A percentile compares a stretch with the other conserved stretches of the same genome.
phyloP scores from a whole-genome alignment of 2,329 filamentous ascomycete genomes.

The Trichoderma sp. region DNA sequence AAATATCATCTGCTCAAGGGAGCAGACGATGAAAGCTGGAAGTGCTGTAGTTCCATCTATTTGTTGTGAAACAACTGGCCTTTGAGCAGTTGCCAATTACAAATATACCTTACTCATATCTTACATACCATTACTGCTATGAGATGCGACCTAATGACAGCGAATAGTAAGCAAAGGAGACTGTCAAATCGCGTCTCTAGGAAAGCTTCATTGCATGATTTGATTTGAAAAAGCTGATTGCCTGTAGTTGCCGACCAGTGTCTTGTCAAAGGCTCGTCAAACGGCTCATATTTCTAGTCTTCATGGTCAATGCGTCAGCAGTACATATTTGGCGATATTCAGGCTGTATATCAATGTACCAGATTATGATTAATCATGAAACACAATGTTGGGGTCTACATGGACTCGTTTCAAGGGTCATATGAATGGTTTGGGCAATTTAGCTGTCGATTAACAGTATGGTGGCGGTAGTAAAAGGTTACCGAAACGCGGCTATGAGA shows the following conservation, averaged over 20 bases:
- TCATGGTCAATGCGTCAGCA: not conserved
- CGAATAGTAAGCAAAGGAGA: not conserved
- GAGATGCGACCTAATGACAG: not conserved
- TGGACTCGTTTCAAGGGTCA: not conserved
- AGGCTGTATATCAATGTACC: not conserved
- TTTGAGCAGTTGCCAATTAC: too few relatives aligned
- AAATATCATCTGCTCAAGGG: not conserved
- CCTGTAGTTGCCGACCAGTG: not conserved
- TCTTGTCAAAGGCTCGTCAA: not conserved
- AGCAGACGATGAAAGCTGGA: not conserved
- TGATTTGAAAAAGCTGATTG: not conserved
- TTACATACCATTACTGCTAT: not conserved
- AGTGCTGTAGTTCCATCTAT: rapidly evolving
- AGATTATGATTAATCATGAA: not conserved
- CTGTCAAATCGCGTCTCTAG: not conserved
- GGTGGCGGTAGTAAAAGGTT: not conserved
- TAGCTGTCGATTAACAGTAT: not conserved
- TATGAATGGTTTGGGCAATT: not conserved
- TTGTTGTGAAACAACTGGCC: too few relatives aligned
- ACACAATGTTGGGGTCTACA: not conserved
- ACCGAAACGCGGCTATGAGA: not conserved
- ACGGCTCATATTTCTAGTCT: not conserved
- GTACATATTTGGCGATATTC: too few relatives aligned
- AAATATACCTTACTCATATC: too few relatives aligned
- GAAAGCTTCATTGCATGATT: not conserved